Evolutionary conservation across 148 eudicot species (phyloP), one percentile per base, ranked within the genome.

Genomic region (Camellia granthamiana): DNA sequence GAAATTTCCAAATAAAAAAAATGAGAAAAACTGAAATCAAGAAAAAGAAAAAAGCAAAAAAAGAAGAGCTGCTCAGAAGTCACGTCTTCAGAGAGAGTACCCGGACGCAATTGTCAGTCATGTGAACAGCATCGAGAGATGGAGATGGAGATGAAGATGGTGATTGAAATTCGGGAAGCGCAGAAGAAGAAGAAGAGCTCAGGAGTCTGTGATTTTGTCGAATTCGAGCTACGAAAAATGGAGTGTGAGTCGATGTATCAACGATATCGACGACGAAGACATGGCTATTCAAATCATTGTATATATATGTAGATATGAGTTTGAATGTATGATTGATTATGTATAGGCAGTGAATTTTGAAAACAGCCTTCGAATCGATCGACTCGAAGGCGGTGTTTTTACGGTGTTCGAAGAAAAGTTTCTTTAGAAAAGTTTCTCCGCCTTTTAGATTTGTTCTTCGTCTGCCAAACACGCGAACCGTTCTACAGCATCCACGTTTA

Each of bases 41-140:
- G 21, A 7, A 3, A n/a, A 2, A 13, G 56, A 11, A 58, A 30
- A 56, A 49, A 68, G 5, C 15, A 21, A 7, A 71, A 71, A 71
- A 13, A 51, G 21, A 73, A 55, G 5, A 52, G 30, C 19, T 73
- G 6, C 38, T 30, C 38, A n/a, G 8, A 9, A 72, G 4, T 73
- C 19, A n/a, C 54, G 7, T 73, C 43, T 11, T 5, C 12, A 78
- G 72, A 77, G 63, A 77, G 54, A 79, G 46, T 88, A 93, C 98
- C 90, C 87, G 84, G 72, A 93, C 83, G 81, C 94, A 93, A 83
- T 59, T 89, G 38, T 92, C 94, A 14, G 96, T 90, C 80, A 93
- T 76, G 43, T 87, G 87, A 76, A 94, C 72, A 63, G 84, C 86
- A 81, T 89, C 96, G 11, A 84, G n/a, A 38, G 91, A 83, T 3